Evolutionary conservation across 192 early-diverging fungal genomes (phyloP).

Genomic region (Entrophospora sp.): DNA sequence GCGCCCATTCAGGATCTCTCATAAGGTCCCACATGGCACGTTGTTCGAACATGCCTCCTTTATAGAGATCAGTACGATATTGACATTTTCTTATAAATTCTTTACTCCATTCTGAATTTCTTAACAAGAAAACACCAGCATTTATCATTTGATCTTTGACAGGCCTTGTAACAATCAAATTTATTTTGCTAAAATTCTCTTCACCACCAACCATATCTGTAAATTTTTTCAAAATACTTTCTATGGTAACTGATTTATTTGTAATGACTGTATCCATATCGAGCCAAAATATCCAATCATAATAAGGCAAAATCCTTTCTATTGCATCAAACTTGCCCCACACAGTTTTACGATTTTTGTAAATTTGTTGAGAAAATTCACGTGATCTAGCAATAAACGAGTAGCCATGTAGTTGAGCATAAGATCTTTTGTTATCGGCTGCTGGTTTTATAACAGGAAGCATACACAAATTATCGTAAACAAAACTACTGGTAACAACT

Average conservation of each 20-base stretch:
- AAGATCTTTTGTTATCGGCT: constrained; percentile 44
- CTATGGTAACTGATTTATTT: constrained; percentile 32
- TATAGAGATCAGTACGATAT: constrained; percentile 29
- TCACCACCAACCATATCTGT: constrained; percentile 20
- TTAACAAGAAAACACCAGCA: constrained; percentile 50
- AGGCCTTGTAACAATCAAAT: constrained; percentile 42
- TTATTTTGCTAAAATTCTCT: constrained; percentile 29
- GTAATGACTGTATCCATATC: constrained; percentile 54
- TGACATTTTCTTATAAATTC: constrained; percentile 40
- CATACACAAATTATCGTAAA: constrained; percentile 48
- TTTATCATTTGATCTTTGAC: constrained; percentile 42
- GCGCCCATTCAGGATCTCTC: constrained; percentile 24
- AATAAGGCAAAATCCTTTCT: constrained; percentile 47
- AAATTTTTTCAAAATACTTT: constrained; percentile 32
- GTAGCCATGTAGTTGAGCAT: constrained; percentile 42
- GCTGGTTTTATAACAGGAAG: constrained; percentile 33
- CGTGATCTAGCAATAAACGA: constrained; percentile 44
- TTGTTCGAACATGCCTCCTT: constrained; percentile 38
- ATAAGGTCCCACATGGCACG: constrained; percentile 51
- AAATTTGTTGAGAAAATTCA: constrained; percentile 46
- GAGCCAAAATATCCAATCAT: constrained; percentile 56
- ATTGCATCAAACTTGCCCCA: constrained; percentile 52
- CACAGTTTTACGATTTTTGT: constrained; percentile 39
- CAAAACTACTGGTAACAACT: constrained; percentile 44
- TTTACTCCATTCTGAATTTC: constrained; percentile 45